phyloP scores from a whole-genome alignment of 2,329 filamentous ascomycete species.

The Scopulariopsis brevicaulis region DNA sequence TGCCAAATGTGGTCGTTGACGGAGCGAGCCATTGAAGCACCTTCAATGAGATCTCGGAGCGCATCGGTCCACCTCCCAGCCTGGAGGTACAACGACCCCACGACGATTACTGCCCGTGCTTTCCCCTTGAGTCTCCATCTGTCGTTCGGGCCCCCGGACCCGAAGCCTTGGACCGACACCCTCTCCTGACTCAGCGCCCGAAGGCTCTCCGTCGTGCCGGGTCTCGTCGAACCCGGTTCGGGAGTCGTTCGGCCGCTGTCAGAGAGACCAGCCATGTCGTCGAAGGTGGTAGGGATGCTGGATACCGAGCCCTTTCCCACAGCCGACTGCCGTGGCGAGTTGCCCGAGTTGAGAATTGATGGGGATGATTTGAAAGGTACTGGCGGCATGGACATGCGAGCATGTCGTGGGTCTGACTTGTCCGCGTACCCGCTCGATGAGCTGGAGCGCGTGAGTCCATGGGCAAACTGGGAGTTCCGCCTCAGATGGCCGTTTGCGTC shows the following conservation, averaged over 20 bases:
- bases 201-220: slow-evolving; percentile 29
- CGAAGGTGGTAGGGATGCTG: slow-evolving; percentile 31
- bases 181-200: slow-evolving; percentile 41
- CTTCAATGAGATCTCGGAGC: slow-evolving; percentile 70
- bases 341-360: slow-evolving; percentile 26
- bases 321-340: slow-evolving; percentile 37
- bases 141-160: slow-evolving; percentile 60
- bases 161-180: slow-evolving; percentile 61
- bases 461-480: slow-evolving; percentile 44
- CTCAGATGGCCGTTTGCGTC: slow-evolving; percentile 28
- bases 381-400: slow-evolving; percentile 76
- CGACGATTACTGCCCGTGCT: slow-evolving; percentile 64
- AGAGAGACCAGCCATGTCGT: slow-evolving; percentile 20
- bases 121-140: slow-evolving; percentile 71
- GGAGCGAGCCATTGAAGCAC: slow-evolving; percentile 62
- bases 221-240: slow-evolving; percentile 16
- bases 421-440: slow-evolving; percentile 32
- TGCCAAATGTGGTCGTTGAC: slow-evolving; percentile 95
- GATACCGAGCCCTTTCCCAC: slow-evolving; percentile 31
- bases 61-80: slow-evolving; percentile 87
- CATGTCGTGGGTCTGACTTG: slow-evolving; percentile 44
- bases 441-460: slow-evolving; percentile 35
- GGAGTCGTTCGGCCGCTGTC: slow-evolving; percentile 36
- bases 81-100: slow-evolving; percentile 79
- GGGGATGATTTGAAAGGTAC: slow-evolving; percentile 34